These are phyloP conservation scores for Podospora sp. DNA, from an alignment of 495 filamentous ascomycete species.

Conservation along the genomic window DNA sequence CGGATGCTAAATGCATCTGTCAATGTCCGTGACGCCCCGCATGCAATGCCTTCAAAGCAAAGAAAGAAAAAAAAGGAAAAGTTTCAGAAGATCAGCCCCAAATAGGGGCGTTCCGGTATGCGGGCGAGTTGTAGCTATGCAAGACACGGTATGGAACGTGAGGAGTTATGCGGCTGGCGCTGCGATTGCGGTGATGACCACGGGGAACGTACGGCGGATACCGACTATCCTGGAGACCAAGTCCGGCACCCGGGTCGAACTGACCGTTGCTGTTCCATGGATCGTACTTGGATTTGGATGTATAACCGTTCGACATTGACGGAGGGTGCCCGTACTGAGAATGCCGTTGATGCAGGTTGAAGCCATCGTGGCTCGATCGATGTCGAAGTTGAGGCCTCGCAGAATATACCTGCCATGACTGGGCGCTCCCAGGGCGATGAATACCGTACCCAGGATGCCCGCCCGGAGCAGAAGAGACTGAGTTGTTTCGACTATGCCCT, in stretches of 20 bases:
- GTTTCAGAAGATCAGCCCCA: conserved; percentile 37
- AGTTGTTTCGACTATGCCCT: conserved; percentile 35
- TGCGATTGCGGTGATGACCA: conserved; percentile 43
- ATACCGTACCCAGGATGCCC: conserved; percentile 25
- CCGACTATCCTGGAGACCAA: conserved; percentile 34
- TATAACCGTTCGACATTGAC: conserved; percentile 45
- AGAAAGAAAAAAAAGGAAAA: not conserved
- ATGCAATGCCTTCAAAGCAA: not conserved
- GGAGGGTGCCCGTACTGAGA: conserved; percentile 35
- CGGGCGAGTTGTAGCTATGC: conserved; percentile 54
- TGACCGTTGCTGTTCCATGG: conserved; percentile 36
- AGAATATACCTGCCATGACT: conserved; percentile 27
- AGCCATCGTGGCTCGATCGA: conserved; percentile 47
- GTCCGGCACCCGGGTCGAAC: conserved; percentile 31
- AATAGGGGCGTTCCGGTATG: conserved; percentile 49
- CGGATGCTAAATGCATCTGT: not conserved
- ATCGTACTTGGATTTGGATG: conserved; percentile 30
- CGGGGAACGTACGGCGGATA: conserved; percentile 39
- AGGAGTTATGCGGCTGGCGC: conserved; percentile 30
- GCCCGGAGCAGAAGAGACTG: conserved; percentile 29
- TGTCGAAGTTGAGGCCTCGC: conserved; percentile 37
- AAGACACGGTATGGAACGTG: conserved; percentile 46
- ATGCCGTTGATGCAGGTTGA: conserved; percentile 28
- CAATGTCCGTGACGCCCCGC: not conserved
- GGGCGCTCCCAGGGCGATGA: conserved; percentile 32